Percentiles rank a stretch among this genome's conserved stretches.
Conservation (phyloP, 306 rosid species). For the Albizia julibrissin region DNA sequence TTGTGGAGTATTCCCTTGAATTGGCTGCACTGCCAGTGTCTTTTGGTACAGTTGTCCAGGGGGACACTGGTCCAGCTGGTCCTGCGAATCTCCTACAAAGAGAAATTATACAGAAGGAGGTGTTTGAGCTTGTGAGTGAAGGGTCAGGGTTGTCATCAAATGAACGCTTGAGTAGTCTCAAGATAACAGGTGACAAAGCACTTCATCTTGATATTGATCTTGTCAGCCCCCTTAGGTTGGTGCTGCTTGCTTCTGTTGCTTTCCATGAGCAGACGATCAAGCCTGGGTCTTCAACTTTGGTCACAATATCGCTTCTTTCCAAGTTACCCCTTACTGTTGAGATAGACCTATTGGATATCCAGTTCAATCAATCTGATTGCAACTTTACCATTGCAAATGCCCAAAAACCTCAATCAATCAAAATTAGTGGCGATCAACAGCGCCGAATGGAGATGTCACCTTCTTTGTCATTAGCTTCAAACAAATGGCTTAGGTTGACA, state of each 20-base stretch:
- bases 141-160: conserved; percentile 44
- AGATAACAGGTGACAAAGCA: conserved; percentile 52
- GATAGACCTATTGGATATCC: conserved; percentile 82
- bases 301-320: conserved; percentile 81
- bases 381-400: conserved; percentile 71
- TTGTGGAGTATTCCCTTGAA: conserved; percentile 92
- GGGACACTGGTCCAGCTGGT: conserved; percentile 81
- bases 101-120: conserved; percentile 74
- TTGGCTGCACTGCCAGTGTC: conserved; percentile 90
- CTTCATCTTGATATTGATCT: conserved; percentile 90
- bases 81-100: conserved; percentile 71
- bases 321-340: conserved; percentile 73
- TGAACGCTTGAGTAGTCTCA: conserved; percentile 47
- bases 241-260: conserved; percentile 90
- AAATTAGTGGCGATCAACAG: conserved; percentile 50
- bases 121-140: conserved; percentile 63
- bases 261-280: conserved; percentile 84
- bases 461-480: conserved; percentile 67
- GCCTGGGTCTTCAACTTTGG: conserved; percentile 64
- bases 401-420: conserved; percentile 49
- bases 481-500: conserved; percentile 89
- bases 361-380: conserved; percentile 82
- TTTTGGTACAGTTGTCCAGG: conserved; percentile 57
- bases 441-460: conserved; percentile 53
- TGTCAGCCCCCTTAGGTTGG: conserved; percentile 90